Evolutionary conservation across 352 stramenopile genomes (phyloP).

Genomic region (Pythium utonaiense): DNA sequence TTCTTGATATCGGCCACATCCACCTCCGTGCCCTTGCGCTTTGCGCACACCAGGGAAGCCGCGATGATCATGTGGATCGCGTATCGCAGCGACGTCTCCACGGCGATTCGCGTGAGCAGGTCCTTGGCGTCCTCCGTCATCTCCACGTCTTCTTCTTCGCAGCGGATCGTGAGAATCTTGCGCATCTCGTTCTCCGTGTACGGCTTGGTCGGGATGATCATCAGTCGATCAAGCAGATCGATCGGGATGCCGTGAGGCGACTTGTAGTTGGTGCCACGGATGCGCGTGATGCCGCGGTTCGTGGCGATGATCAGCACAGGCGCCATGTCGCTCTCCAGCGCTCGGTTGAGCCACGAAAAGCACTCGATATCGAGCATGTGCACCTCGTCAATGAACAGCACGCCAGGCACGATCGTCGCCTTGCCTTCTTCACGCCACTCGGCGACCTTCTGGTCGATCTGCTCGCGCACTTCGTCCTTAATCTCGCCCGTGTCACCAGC

Average conservation of each 20-base stretch:
- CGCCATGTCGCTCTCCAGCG: conserved; percentile 96
- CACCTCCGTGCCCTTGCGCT: conserved; percentile 91
- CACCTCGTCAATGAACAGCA: conserved; percentile 99
- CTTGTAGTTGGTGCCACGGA: conserved; percentile 98
- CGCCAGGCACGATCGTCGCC: conserved; percentile 97
- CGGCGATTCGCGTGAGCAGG: conserved; percentile 97
- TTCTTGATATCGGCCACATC: conserved; percentile 91
- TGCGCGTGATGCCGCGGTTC: conserved; percentile 98
- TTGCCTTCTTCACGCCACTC: conserved; percentile 96
- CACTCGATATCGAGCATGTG: conserved; percentile 99
- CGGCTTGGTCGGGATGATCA: conserved; percentile 98
- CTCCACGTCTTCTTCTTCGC: conserved; percentile 98
- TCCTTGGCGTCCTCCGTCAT: conserved; percentile 97
- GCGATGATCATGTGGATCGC: conserved; percentile 99
- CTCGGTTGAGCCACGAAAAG: conserved; percentile 99
- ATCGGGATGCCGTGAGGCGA: conserved; percentile 98
- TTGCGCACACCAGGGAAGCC: conserved; percentile 92
- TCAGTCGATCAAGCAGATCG: conserved; percentile 97
- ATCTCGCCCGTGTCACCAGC: conserved; percentile 99
- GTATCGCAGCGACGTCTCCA: conserved; percentile 98
- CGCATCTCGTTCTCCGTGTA: conserved; percentile 96
- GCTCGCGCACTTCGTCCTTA: conserved; percentile 97
- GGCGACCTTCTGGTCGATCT: conserved; percentile 98
- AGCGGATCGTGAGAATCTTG: conserved; percentile 96
- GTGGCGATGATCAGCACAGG: conserved; percentile 99